A percentile compares a stretch with the other conserved stretches of the same genome.
Evolutionary conservation across 164 flowering plant species (phyloP).

Genomic region (Magnolia officinalis): DNA sequence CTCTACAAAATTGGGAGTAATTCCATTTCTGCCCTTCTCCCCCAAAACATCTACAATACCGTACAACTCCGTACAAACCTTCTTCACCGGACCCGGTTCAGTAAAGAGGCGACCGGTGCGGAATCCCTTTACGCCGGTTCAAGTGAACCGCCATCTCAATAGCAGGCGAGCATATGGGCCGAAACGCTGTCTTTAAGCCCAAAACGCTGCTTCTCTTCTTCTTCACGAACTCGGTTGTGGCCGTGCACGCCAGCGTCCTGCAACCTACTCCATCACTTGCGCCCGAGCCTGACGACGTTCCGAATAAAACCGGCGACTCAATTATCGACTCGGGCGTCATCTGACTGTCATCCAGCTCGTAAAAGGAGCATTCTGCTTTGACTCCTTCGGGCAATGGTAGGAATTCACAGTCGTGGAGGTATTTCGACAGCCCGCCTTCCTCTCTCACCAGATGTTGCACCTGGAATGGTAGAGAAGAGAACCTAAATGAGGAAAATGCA

Average conservation of each 20-base stretch:
- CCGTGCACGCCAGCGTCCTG: slow-evolving; percentile 42
- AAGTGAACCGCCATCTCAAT: slow-evolving; percentile 20
- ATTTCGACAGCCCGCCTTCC: slow-evolving; percentile 39
- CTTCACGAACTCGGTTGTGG: slow-evolving; percentile 60
- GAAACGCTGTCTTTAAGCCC: slow-evolving; percentile 27
- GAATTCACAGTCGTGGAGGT: slow-evolving; percentile 46
- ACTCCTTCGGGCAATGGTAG: slow-evolving; percentile 24
- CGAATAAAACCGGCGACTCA: slow-evolving; percentile 23
- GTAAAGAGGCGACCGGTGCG: slow-evolving; percentile 66
- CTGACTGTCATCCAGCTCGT: slow-evolving; percentile 42
- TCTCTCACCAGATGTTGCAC: slow-evolving; percentile 42
- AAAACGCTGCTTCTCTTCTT: slow-evolving; percentile 31
- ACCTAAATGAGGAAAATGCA: neutral
- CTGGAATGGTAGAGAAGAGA: slow-evolving; percentile 24
- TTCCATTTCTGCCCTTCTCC: neutral
- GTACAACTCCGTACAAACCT: neutral
- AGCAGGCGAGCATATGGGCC: slow-evolving; percentile 32
- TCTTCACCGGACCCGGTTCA: slow-evolving; percentile 13
- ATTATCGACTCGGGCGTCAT: slow-evolving; percentile 34
- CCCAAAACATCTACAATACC: neutral
- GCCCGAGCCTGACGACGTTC: slow-evolving; percentile 13
- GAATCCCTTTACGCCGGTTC: slow-evolving; percentile 66
- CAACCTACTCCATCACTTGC: slow-evolving; percentile 28
- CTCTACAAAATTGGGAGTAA: slow-evolving; percentile 40
- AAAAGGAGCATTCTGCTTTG: slow-evolving; percentile 18